Evolutionary conservation across 805 yeast species (phyloP).

Genomic region (Starmerella riodocensis): DNA sequence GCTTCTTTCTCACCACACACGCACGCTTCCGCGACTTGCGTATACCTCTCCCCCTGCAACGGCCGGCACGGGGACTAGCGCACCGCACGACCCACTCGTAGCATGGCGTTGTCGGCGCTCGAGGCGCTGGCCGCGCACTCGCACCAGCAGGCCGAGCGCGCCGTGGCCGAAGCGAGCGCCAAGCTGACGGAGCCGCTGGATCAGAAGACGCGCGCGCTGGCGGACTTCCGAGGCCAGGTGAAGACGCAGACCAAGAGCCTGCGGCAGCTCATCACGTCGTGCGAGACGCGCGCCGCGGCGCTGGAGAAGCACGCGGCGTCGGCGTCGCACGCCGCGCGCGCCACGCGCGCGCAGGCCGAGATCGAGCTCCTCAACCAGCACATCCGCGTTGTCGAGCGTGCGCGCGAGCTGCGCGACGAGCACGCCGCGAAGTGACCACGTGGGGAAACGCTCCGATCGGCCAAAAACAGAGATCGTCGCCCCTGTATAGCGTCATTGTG

Average conservation of each 20-base stretch:
- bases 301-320: slow-evolving; percentile 1
- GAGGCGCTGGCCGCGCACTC: slow-evolving; percentile 9
- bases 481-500: too few relatives aligned
- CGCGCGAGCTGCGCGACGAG: slow-evolving; percentile 1
- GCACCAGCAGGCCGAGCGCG: slow-evolving; percentile 10
- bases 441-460: too few relatives aligned
- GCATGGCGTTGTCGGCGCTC: slow-evolving; percentile 8
- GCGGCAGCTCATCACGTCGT: slow-evolving; percentile 4
- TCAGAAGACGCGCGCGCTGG: slow-evolving; percentile 21
- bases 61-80: background rate
- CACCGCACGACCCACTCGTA: background rate
- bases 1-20: too few relatives aligned
- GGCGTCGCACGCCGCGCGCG: background rate
- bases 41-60: background rate
- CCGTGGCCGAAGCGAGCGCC: slow-evolving; percentile 2
- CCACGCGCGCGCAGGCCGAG: slow-evolving; percentile 20
- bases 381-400: slow-evolving; percentile 45
- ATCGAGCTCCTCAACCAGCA: slow-evolving; percentile 64
- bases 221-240: slow-evolving; percentile 16
- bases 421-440: background rate
- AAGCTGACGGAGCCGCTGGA: slow-evolving; percentile 20
- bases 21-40: too few relatives aligned
- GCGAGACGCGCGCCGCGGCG: slow-evolving; percentile 3
- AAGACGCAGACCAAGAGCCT: slow-evolving; percentile 11
- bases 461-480: too few relatives aligned